Evolutionary conservation across 192 early-diverging fungal genomes (phyloP).

Genomic region (Dissophora ornata): DNA sequence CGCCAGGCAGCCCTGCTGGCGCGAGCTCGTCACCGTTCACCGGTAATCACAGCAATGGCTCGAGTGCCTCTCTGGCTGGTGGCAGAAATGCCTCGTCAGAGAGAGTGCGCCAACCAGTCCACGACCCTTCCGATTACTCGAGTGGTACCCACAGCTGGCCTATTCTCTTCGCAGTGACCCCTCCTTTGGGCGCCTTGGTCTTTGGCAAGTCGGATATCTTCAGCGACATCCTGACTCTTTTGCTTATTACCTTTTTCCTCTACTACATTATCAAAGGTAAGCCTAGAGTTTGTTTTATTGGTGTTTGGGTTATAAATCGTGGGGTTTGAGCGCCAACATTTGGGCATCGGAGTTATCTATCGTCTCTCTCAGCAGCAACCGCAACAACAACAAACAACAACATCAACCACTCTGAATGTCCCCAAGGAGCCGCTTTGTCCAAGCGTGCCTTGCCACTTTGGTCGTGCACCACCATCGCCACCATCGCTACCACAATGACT

Average conservation of each 20-base stretch:
- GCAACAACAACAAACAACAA: too few relatives aligned
- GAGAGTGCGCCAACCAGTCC: too few relatives aligned
- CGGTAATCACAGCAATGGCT: constrained; percentile 15
- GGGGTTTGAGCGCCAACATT: not conserved
- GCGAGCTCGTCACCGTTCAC: constrained; percentile 1
- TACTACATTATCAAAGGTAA: constrained; percentile 74
- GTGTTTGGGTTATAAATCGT: not conserved
- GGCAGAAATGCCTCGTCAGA: not conserved
- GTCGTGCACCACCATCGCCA: too few relatives aligned
- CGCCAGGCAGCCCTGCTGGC: not conserved
- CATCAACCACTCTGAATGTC: too few relatives aligned
- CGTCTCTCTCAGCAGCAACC: too few relatives aligned
- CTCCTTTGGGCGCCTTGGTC: constrained; percentile 65
- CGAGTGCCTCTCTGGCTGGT: constrained; percentile 22
- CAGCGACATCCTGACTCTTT: constrained; percentile 66
- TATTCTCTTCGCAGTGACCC: constrained; percentile 66
- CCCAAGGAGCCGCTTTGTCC: too few relatives aligned
- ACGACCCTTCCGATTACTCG: constrained; percentile 52
- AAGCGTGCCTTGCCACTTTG: too few relatives aligned
- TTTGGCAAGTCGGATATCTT: constrained; percentile 69
- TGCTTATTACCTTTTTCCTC: constrained; percentile 67
- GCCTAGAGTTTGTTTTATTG: too few relatives aligned
- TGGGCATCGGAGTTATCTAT: too few relatives aligned
- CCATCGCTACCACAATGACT: too few relatives aligned
- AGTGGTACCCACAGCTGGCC: constrained; percentile 66